Evolutionary conservation across 2,329 filamentous ascomycete species (phyloP).

Genomic region (Catunica adiposa): DNA sequence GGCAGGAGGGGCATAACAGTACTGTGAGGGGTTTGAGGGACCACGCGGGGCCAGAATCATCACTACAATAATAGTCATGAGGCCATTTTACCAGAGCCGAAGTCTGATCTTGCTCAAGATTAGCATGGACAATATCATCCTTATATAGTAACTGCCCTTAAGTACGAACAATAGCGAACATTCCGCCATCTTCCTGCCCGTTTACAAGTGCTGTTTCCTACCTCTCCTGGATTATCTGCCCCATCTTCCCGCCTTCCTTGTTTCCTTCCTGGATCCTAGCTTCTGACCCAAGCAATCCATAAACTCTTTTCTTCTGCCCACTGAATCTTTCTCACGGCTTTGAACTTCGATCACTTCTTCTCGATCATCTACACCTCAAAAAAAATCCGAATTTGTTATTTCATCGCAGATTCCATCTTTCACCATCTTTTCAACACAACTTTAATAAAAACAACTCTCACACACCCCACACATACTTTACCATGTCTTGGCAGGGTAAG

Average conservation of each 20-base stretch:
- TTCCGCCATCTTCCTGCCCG: too few species aligned
- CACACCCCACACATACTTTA: conserved; percentile 18
- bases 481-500: conserved; percentile 62
- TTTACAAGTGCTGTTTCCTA: not conserved
- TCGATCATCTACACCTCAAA: conserved; percentile 2
- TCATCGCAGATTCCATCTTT: conserved; percentile 6
- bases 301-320: conserved; percentile 8
- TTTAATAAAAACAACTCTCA: not conserved
- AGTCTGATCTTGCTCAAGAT: too few species aligned
- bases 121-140: too few species aligned
- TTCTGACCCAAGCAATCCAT: conserved; percentile 4
- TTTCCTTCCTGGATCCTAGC: conserved; percentile 5
- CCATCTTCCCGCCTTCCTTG: conserved; percentile 4
- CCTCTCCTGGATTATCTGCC: conserved; percentile 5
- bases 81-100: too few species aligned
- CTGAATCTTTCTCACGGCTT: conserved; percentile 1
- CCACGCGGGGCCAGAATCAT: too few species aligned
- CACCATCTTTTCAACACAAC: conserved; percentile 10
- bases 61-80: too few species aligned
- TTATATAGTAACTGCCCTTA: too few species aligned
- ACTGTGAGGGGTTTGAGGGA: too few species aligned
- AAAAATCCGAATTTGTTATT: conserved; percentile 8
- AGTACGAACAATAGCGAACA: too few species aligned
- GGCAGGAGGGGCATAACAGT: too few species aligned
- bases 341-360: not conserved